Evolutionary conservation across 805 yeast species (phyloP).

Genomic region (Spathaspora passalidarum): DNA sequence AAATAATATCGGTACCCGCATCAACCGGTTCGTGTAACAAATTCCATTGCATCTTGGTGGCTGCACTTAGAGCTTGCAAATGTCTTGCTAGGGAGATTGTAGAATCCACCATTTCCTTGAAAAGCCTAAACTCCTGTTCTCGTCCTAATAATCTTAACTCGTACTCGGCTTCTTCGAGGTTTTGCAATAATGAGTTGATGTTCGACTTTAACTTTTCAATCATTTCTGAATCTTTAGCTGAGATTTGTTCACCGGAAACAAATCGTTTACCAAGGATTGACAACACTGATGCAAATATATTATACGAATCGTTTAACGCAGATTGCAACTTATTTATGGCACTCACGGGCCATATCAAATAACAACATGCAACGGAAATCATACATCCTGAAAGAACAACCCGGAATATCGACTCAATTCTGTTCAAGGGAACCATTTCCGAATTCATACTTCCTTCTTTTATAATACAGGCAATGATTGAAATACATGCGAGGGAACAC

Average conservation of each 20-base stretch:
- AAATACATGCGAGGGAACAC: slow-evolving; percentile 71
- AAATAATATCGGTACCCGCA: slow-evolving; percentile 2
- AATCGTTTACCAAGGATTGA: slow-evolving; percentile 47
- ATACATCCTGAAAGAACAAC: slow-evolving; percentile 62
- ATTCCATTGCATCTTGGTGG: slow-evolving; percentile 65
- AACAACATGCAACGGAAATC: slow-evolving; percentile 59
- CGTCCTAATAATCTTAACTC: slow-evolving; percentile 57
- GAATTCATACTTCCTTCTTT: slow-evolving; percentile 69
- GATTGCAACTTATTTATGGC: slow-evolving; percentile 48
- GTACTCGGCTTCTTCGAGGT: slow-evolving; percentile 57
- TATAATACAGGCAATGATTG: slow-evolving; percentile 65
- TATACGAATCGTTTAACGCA: slow-evolving; percentile 49
- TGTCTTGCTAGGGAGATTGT: slow-evolving; percentile 52
- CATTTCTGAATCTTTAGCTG: slow-evolving; percentile 35
- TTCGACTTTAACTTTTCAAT: slow-evolving; percentile 38
- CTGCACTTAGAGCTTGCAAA: slow-evolving; percentile 64
- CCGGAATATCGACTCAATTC: slow-evolving; percentile 50
- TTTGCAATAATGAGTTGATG: slow-evolving; percentile 34
- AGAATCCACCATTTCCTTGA: slow-evolving; percentile 47
- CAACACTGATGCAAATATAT: slow-evolving; percentile 49
- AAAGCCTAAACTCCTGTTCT: slow-evolving; percentile 49
- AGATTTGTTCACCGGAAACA: slow-evolving; percentile 44
- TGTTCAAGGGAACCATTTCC: slow-evolving; percentile 52
- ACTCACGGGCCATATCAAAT: slow-evolving; percentile 59
- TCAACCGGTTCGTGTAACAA: slow-evolving; percentile 35